Base-by-base conservation (phyloP, 208 protist genomes). In the Leptomonas pyrrhocoris region DNA sequence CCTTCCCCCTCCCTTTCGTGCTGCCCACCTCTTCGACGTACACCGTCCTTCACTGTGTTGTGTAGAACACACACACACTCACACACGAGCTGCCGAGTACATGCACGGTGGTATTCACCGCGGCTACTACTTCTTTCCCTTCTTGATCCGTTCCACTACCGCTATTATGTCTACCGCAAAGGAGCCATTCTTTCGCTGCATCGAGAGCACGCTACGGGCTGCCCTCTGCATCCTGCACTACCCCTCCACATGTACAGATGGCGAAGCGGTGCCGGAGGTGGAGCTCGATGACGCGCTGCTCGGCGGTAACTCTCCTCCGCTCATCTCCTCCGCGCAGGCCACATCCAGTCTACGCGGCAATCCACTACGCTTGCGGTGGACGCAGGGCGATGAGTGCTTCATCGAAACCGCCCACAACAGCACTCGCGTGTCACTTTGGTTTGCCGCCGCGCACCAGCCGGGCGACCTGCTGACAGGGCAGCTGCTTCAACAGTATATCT, bases 221-320 rank as follows among this genome's bases (percentile, higher is more conserved):
- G 97, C 98, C 16, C 75, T 99, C 46, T 99, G 98, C 83, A 73
- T 99, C 5, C 72, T 84, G 38, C 98, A 98, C 73, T 99, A 99
- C 74, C 81, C 92, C 11, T 99, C 96, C n/a, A 96, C 98, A 57
- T 68, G 90, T 15, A 92, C 99, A 15, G 98, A 99, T 80, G 83
- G 98, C 43, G 97, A 99, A 70, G 99, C 99, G 83, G 98, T 99
- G 66, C 98, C 98, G 2, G 98, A 99, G 77, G 93, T 99, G 56
- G 98, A 99, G 82, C 72, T 89, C 28, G 70, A 72, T 49, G 48
- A 16, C 18, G 0, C 19, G n/a, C 15, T 31, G 8, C 15, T n/a
- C 31, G 2, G 28, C 48, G n/a, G n/a, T 7, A 28, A 6, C 25
- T 27, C 21, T 23, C 7, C 42, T 9, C 34, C 6, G n/a, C 21